Evolutionary conservation across 2,329 filamentous ascomycete genomes (phyloP).

Genomic region (Fusarium brachygibbosum): DNA sequence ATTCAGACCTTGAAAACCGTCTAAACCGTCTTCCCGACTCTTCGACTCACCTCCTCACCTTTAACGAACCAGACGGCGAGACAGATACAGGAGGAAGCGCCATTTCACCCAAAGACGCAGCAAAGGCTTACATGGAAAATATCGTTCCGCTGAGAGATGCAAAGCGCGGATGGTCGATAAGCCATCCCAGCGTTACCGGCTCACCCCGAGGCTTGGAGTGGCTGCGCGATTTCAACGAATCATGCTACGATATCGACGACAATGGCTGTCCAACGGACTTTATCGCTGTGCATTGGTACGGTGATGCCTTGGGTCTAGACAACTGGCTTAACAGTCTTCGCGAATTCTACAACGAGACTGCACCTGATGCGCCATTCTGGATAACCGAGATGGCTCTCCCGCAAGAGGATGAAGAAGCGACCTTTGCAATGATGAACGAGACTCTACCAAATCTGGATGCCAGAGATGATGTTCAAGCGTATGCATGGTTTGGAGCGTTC

Average conservation of each 20-base stretch:
- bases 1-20: slow-evolving; percentile 44
- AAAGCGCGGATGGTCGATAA: slow-evolving; percentile 55
- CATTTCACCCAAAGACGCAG: slow-evolving; percentile 57
- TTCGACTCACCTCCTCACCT: slow-evolving; percentile 57
- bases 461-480: slow-evolving; percentile 53
- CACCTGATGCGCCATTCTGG: slow-evolving; percentile 51
- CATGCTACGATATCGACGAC: slow-evolving; percentile 56
- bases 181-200: slow-evolving; percentile 59
- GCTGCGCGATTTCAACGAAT: slow-evolving; percentile 57
- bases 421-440: slow-evolving; percentile 58
- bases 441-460: slow-evolving; percentile 54
- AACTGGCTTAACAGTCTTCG: slow-evolving; percentile 54
- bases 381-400: slow-evolving; percentile 59
- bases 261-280: slow-evolving; percentile 58
- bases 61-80: slow-evolving; percentile 60
- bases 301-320: slow-evolving; percentile 53
- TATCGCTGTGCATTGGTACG: slow-evolving; percentile 59
- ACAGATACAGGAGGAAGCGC: slow-evolving; percentile 56
- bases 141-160: slow-evolving; percentile 53
- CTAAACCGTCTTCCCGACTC: slow-evolving; percentile 51
- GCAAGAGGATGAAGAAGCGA: slow-evolving; percentile 52
- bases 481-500: slow-evolving; percentile 60
- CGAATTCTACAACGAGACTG: slow-evolving; percentile 53
- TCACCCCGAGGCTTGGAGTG: slow-evolving; percentile 56
- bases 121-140: slow-evolving; percentile 54